phyloP scores from a whole-genome alignment of 257 asterid species.

The Mitragyna speciosa region DNA sequence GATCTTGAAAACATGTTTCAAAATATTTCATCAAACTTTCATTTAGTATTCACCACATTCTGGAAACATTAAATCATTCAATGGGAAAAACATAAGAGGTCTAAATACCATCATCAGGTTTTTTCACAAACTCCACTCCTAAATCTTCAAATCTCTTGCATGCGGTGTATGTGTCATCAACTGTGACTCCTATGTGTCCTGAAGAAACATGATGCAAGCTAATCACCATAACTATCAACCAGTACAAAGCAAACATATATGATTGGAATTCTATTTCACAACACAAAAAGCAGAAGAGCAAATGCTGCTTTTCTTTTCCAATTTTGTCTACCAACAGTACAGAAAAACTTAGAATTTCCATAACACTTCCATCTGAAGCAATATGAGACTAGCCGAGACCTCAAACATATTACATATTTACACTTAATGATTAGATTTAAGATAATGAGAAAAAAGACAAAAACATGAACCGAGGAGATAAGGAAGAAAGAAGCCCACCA shows the following conservation, averaged over 20 bases:
- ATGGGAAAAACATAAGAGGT: constrained; percentile 6
- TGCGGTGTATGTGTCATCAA: constrained; percentile 72
- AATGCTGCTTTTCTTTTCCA: neutral
- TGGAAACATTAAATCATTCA: neutral
- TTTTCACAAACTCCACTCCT: constrained; percentile 81
- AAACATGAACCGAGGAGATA: constrained; percentile 5
- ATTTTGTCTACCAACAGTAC: neutral
- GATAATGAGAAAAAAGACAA: neutral
- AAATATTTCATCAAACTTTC: neutral
- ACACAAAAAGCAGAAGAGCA: neutral
- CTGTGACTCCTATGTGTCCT: constrained; percentile 90
- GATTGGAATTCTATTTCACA: neutral
- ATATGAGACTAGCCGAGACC: neutral
- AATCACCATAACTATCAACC: constrained; percentile 11
- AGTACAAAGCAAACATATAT: constrained; percentile 3
- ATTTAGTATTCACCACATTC: neutral
- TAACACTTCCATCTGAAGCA: neutral
- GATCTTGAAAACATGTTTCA: neutral
- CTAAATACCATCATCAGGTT: constrained; percentile 68
- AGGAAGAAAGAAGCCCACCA: constrained; percentile 25
- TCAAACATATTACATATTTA: neutral
- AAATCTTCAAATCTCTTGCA: constrained; percentile 78
- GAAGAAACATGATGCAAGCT: constrained; percentile 25
- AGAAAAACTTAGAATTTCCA: neutral
- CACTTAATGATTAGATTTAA: neutral